Evolutionary conservation across 2,329 filamentous ascomycete genomes (phyloP), one percentile per base, ranked within the genome.

Genomic region (Calonectria pseudoturangicola): DNA sequence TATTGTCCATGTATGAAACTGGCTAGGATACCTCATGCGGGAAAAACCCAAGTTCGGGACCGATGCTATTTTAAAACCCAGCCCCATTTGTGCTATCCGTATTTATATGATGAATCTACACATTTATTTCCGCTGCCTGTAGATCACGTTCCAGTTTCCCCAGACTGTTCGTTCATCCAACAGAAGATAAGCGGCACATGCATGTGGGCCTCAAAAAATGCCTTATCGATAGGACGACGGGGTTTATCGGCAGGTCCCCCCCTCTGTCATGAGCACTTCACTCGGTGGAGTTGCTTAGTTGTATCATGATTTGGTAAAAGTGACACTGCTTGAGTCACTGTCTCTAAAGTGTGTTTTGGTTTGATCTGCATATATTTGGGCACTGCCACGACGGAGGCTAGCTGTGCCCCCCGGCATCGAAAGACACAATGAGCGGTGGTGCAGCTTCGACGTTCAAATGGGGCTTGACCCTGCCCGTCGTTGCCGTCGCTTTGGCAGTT

Each of bases 401-500:
- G 48, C 15, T 2, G 45, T 4, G 4, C 39, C n/a, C 10, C 47
- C 28, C 9, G 47, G 15, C 21, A 51, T 5, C 15, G 8, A 10
- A n/a, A 21, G 18, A 39, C 28, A 64, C 5, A 25, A 79, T 79
- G 77, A 66, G 70, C 51, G 39, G 68, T 43, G 43, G 68, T 30
- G 67, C 50, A 25, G 66, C 66, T 33, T 65, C 74, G 30, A 28
- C 62, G 16, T 67, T 80, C 7, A 80, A 76, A 75, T 83, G 83
- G 82, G 79, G 78, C 25, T 62, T 81, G 30, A 74, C 81, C 71
- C 77, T 84, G 67, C 81, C 82, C 58, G 71, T 80, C 68, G 73
- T 77, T 28, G 77, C 81, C 50, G 77, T 83, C 43, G 82, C 81
- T 45, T 71, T 85, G 33, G 83, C 83, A n/a, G 79, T 84, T 13